These are phyloP conservation scores for Metarhizium robertsii DNA, from an alignment of 2,329 filamentous ascomycete species.

Conservation along the genomic window DNA sequence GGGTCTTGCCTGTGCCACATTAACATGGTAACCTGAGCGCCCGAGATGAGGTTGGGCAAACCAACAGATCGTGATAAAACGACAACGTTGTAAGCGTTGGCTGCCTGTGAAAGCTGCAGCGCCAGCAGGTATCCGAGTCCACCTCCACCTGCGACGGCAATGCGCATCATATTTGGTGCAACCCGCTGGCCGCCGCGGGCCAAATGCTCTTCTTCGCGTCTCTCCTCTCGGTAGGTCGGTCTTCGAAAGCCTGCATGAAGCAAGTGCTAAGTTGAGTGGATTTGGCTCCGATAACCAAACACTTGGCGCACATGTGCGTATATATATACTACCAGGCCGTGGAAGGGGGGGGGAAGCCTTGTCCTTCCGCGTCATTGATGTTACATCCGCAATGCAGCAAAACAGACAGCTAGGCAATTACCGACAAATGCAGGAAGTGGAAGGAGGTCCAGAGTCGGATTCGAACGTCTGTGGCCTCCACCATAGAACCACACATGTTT, in stretches of 20 bases:
- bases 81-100: slow-evolving; percentile 56
- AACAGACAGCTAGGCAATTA: slow-evolving; percentile 7
- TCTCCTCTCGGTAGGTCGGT: slow-evolving; percentile 4
- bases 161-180: slow-evolving; percentile 33
- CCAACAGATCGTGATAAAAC: slow-evolving; percentile 51
- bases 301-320: slow-evolving; percentile 5
- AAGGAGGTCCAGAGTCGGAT: slow-evolving; percentile 5
- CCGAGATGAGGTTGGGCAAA: slow-evolving; percentile 1
- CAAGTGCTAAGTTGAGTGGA: slow-evolving; percentile 3
- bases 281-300: background rate
- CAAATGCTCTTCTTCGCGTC: slow-evolving; percentile 2
- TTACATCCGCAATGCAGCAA: slow-evolving; percentile 14
- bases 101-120: slow-evolving; percentile 45
- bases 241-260: slow-evolving; percentile 2
- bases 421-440: slow-evolving; percentile 8
- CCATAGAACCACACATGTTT: slow-evolving; percentile 6
- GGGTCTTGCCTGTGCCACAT: slow-evolving; percentile 36
- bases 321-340: slow-evolving; percentile 6
- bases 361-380: slow-evolving; percentile 14
- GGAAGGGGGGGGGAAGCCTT: slow-evolving; percentile 2
- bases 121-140: slow-evolving; percentile 35
- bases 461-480: slow-evolving; percentile 6
- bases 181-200: slow-evolving; percentile 10
- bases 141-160: slow-evolving; percentile 37
- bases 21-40: slow-evolving; percentile 8